Evolutionary conservation across 2,329 filamentous ascomycete species (phyloP).

Genomic region (Fusarium azukiicola): DNA sequence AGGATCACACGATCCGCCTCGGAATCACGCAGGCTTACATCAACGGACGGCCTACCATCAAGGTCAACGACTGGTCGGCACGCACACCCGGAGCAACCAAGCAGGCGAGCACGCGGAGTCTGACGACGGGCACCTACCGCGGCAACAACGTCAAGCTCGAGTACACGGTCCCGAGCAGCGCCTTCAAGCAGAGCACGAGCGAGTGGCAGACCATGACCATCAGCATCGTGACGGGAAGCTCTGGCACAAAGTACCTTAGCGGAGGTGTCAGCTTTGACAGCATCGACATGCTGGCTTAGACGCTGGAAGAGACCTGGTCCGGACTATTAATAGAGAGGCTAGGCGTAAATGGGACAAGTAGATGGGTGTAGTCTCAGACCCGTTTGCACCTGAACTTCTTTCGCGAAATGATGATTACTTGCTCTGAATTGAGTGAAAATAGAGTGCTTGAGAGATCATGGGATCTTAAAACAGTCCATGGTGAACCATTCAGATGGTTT

Average conservation of each 20-base stretch:
- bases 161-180: conserved; percentile 53
- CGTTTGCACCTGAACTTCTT: background rate
- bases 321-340: conserved; percentile 11
- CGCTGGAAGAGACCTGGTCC: background rate
- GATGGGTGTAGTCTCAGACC: background rate
- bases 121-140: conserved; percentile 60
- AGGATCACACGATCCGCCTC: conserved; percentile 54
- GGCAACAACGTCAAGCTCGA: conserved; percentile 57
- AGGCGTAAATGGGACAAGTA: conserved; percentile 11
- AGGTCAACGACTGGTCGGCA: conserved; percentile 57
- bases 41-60: conserved; percentile 56
- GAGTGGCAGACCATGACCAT: conserved; percentile 57
- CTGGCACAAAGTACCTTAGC: conserved; percentile 54
- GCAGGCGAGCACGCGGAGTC: conserved; percentile 56
- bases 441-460: accelerated
- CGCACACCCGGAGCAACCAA: conserved; percentile 51
- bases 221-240: conserved; percentile 55
- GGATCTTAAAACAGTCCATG: background rate
- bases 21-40: conserved; percentile 59
- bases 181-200: conserved; percentile 53
- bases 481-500: background rate
- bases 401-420: background rate
- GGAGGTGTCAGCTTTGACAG: conserved; percentile 56
- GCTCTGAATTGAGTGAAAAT: background rate
- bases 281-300: conserved; percentile 51